phyloP scores from a whole-genome alignment of 2,329 filamentous ascomycete genomes.

The Ilyonectria mors-panacis region DNA sequence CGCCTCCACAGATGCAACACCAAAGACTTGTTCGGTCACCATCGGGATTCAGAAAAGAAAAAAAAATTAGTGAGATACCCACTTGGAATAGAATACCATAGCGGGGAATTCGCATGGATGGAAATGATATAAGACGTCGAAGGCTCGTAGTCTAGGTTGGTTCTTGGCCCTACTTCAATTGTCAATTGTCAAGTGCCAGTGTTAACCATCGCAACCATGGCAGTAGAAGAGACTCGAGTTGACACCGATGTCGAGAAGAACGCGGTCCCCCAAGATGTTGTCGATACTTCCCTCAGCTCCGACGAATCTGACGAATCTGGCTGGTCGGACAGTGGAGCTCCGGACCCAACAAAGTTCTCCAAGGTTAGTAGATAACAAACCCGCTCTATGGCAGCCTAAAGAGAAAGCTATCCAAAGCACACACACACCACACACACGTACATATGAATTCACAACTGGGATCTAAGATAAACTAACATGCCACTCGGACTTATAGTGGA shows the following conservation, averaged over 20 bases:
- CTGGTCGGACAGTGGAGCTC: slow-evolving; percentile 38
- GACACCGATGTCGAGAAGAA: slow-evolving; percentile 26
- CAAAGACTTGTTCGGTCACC: neutral
- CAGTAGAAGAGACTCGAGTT: slow-evolving; percentile 25
- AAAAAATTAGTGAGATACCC: neutral
- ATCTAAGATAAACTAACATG: slow-evolving; percentile 16
- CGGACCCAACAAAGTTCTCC: slow-evolving; percentile 52
- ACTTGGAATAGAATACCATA: neutral
- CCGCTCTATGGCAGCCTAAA: too few species aligned
- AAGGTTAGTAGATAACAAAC: slow-evolving; percentile 35
- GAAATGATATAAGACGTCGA: slow-evolving; percentile 4
- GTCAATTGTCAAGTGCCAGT: neutral
- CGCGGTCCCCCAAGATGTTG: neutral
- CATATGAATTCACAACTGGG: neutral
- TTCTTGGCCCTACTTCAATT: too few species aligned
- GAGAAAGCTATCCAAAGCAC: neutral
- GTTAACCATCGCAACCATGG: slow-evolving; percentile 19
- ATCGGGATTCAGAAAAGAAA: neutral
- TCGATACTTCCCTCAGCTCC: slow-evolving; percentile 28
- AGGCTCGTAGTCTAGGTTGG: neutral
- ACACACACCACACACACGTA: neutral
- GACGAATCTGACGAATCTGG: slow-evolving; percentile 39
- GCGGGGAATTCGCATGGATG: neutral
- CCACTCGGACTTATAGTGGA: slow-evolving; percentile 25
- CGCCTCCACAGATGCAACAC: slow-evolving; percentile 1